Conservation (phyloP, 345 rosid genomes). For the Cardamine chenopodiifolia region DNA sequence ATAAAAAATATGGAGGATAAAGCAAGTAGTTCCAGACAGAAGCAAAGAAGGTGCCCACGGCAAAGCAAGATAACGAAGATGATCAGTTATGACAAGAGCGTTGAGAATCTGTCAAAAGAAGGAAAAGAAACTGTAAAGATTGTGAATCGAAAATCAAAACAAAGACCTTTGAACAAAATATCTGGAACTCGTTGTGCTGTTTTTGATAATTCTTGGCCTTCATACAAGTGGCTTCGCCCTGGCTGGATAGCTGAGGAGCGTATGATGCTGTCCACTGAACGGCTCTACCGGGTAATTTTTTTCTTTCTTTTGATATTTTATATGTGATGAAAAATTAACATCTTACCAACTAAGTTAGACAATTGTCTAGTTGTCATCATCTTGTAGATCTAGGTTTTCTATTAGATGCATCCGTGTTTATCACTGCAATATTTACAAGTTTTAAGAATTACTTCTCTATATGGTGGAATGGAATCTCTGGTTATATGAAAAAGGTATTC, state of each 20-base stretch:
- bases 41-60: background rate
- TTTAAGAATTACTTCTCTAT: background rate
- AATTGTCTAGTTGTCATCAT: background rate
- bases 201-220: background rate
- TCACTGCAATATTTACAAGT: background rate
- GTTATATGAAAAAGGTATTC: background rate
- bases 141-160: background rate
- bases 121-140: background rate
- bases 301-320: background rate
- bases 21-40: background rate
- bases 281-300: constrained; percentile 28
- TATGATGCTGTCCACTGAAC: background rate
- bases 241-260: constrained; percentile 38
- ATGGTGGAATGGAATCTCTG: background rate
- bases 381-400: background rate
- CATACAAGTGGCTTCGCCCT: constrained; percentile 13
- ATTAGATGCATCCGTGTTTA: background rate
- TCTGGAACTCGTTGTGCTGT: background rate
- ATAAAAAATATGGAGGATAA: background rate
- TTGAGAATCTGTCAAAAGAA: background rate
- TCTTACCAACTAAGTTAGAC: background rate
- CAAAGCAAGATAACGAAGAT: background rate
- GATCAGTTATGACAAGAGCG: background rate
- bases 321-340: background rate
- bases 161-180: background rate